Conservation (phyloP, 179 eudicot genomes). For the Beta corolliflora region DNA sequence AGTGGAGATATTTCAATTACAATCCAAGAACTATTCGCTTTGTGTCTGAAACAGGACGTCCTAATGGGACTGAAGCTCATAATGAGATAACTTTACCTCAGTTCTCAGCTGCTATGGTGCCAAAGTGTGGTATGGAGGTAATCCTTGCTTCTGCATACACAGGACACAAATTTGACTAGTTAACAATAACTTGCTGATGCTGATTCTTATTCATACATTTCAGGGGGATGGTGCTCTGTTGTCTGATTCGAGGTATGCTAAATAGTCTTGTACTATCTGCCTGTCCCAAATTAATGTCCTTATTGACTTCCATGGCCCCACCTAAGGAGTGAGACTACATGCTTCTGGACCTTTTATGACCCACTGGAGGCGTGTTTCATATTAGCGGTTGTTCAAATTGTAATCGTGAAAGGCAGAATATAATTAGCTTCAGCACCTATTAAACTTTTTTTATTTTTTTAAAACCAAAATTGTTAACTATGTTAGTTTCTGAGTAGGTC, state of each 20-base stretch:
- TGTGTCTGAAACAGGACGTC: conserved; percentile 48
- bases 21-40: conserved; percentile 57
- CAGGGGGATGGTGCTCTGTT: conserved; percentile 26
- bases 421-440: not conserved
- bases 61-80: conserved; percentile 38
- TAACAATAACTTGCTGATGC: not conserved
- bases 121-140: conserved; percentile 48
- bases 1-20: conserved; percentile 74
- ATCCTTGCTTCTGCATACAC: not conserved
- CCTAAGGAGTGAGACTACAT: not conserved
- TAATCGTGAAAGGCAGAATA: not conserved
- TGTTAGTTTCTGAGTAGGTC: not conserved
- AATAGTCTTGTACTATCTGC: not conserved
- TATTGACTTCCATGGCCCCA: not conserved
- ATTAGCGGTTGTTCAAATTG: not conserved
- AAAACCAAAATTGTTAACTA: not conserved
- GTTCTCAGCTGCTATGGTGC: conserved; percentile 79
- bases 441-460: not conserved
- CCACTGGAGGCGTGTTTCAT: not conserved
- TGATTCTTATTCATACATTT: conserved; percentile 24
- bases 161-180: conserved; percentile 16
- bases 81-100: conserved; percentile 60
- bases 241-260: conserved; percentile 32
- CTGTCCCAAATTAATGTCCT: not conserved
- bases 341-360: not conserved